Evolutionary conservation across 495 filamentous ascomycete species (phyloP), one percentile per base, ranked within the genome.

Genomic region (Clohesyomyces aquaticus): DNA sequence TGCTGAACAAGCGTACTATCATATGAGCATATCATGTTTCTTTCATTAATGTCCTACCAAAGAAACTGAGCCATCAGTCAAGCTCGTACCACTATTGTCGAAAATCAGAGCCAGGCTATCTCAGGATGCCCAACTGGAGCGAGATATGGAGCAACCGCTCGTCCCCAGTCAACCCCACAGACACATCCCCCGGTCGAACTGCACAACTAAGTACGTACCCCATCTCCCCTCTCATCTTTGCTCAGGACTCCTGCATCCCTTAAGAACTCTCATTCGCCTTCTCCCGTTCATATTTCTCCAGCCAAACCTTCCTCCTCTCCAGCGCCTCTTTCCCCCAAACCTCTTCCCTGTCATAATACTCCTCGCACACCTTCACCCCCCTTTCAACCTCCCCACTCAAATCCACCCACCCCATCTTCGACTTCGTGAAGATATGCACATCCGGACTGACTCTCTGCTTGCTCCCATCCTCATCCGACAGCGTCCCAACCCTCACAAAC

Each of bases 401-500:
- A 47, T 55, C 58, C 27, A 70, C 49, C 70, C 70, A 72, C 22
- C 27, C 38, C 60, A 50, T 29, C 47, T 72, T 72, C 8, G 21
- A 65, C 21, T 28, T 18, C 29, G 57, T 59, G 47, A 55, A 72
- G 43, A 72, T 72, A 48, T 72, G 69, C 25, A 61, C 45, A 57
- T 66, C 51, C 6, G 69, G 69, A 38, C 25, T 22, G 11, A 52
- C 50, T 26, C 49, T 22, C 11, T 59, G 19, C 29, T 28, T 48
- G 26, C 60, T 55, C 32, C 25, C 42, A 9, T 52, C 49, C 4
- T 10, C 16, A 1, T 52, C 49, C 2, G 3, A 8, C 32, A 72
- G 52, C 25, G 71, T 72, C 12, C 71, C 67, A 1, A 53, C 65
- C 25, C 65, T 26, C 25, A 72, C 64, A 47, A 59, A 70, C 14